These are phyloP conservation scores for Parathielavia appendiculata DNA, from an alignment of 495 filamentous ascomycete genomes.

Conservation along the genomic window DNA sequence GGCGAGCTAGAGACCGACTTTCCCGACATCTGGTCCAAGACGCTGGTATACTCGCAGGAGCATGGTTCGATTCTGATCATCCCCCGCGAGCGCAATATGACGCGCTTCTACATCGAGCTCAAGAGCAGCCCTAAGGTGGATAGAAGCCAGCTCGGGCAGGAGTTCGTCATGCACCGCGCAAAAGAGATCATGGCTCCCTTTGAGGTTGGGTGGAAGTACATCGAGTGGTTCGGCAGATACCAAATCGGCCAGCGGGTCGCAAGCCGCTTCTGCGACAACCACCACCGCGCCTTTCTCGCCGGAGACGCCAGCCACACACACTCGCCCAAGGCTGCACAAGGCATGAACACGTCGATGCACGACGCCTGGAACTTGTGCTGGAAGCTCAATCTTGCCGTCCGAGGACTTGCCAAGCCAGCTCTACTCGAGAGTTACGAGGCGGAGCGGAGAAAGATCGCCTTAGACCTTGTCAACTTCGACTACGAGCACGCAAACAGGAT, in stretches of 20 bases:
- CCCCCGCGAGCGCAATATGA: constrained; percentile 62
- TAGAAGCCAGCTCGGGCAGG: constrained; percentile 44
- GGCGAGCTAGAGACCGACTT: constrained; percentile 63
- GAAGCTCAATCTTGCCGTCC: constrained; percentile 62
- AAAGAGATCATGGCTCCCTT: constrained; percentile 60
- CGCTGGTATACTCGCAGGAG: constrained; percentile 53
- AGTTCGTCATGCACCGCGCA: constrained; percentile 62
- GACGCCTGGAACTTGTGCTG: constrained; percentile 73
- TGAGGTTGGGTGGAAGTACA: constrained; percentile 53
- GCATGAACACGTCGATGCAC: constrained; percentile 76
- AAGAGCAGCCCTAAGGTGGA: constrained; percentile 50
- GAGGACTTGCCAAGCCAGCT: constrained; percentile 48
- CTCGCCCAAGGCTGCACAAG: constrained; percentile 69
- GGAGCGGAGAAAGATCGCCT: constrained; percentile 57
- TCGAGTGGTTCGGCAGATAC: constrained; percentile 58
- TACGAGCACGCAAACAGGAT: constrained; percentile 55
- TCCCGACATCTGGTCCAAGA: constrained; percentile 67
- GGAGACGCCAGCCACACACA: constrained; percentile 75
- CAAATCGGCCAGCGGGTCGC: constrained; percentile 63
- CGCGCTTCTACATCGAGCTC: constrained; percentile 63
- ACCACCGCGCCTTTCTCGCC: constrained; percentile 59
- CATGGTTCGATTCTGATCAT: constrained; percentile 62
- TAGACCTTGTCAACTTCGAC: constrained; percentile 66
- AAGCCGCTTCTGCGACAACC: constrained; percentile 51
- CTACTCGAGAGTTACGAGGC: constrained; percentile 60